A percentile compares a stretch with the other conserved stretches of the same genome.
Conservation (phyloP, 2,329 filamentous ascomycete species). For the Teratosphaeria viscida region DNA sequence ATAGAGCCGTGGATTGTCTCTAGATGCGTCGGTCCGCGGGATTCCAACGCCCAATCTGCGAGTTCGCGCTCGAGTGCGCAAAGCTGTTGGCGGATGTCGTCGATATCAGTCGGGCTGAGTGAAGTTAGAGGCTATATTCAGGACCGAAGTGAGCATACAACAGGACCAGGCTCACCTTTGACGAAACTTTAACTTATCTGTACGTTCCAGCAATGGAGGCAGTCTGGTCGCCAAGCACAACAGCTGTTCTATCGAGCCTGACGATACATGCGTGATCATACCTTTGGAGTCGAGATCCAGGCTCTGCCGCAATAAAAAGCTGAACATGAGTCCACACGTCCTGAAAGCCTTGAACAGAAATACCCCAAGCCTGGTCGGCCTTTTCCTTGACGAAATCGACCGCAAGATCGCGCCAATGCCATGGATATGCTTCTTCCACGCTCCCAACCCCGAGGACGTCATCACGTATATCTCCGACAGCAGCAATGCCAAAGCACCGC, state of each 20-base stretch:
- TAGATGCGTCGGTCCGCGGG: neutral
- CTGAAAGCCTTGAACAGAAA: neutral
- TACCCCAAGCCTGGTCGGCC: neutral
- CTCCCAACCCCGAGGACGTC: neutral
- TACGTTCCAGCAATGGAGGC: neutral
- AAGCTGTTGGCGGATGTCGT: neutral
- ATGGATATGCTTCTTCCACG: neutral
- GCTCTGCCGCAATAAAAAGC: neutral
- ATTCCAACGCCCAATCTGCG: neutral
- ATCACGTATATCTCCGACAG: neutral
- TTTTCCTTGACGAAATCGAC: neutral
- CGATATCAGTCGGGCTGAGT: neutral
- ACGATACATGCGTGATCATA: neutral
- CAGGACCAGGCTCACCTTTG: neutral
- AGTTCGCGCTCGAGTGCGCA: neutral
- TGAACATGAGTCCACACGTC: neutral
- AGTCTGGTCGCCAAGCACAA: neutral
- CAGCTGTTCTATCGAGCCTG: neutral
- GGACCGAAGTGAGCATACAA: neutral
- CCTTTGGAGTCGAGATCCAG: neutral
- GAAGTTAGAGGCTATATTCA: neutral
- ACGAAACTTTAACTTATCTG: neutral
- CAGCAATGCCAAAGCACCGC: neutral
- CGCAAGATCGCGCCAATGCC: neutral
- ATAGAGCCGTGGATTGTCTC: neutral